Evolutionary conservation across 202 grass and related monocot genomes (phyloP).

Genomic region (Zoysia matrella): DNA sequence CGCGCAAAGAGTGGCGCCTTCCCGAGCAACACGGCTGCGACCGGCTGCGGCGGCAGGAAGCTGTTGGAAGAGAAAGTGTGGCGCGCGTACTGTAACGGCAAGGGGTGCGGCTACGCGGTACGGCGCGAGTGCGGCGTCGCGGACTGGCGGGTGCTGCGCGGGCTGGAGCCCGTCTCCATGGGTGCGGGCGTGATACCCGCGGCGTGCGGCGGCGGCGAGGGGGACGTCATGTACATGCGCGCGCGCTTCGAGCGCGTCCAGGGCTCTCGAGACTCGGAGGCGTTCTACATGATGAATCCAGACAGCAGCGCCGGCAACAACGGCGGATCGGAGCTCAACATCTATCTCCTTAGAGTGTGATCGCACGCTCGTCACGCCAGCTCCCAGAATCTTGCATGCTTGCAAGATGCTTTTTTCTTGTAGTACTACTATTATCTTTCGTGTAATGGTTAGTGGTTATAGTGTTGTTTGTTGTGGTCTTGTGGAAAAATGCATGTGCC

Average conservation of each 20-base stretch:
- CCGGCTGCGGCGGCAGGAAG: conserved; percentile 29
- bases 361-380: not conserved
- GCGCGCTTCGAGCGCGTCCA: conserved; percentile 73
- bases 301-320: conserved; percentile 49
- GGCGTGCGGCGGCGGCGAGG: conserved; percentile 46
- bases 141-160: conserved; percentile 69
- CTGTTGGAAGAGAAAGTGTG: conserved; percentile 68
- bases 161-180: conserved; percentile 72
- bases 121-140: conserved; percentile 68
- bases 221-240: conserved; percentile 83
- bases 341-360: conserved; percentile 82
- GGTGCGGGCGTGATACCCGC: conserved; percentile 69
- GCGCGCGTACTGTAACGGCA: conserved; percentile 82
- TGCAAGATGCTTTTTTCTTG: conserved; percentile 1
- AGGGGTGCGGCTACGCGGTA: conserved; percentile 65
- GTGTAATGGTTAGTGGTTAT: not conserved
- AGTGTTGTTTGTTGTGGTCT: not conserved
- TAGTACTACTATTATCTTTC: not conserved
- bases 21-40: not conserved
- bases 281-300: conserved; percentile 71
- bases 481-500: conserved; percentile 34
- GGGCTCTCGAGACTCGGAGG: conserved; percentile 42
- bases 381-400: conserved; percentile 1
- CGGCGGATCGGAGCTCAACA: conserved; percentile 63
- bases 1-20: conserved; percentile 38